Evolutionary conservation across 2,329 filamentous ascomycete genomes (phyloP).

Genomic region (Helminthosporium solani): DNA sequence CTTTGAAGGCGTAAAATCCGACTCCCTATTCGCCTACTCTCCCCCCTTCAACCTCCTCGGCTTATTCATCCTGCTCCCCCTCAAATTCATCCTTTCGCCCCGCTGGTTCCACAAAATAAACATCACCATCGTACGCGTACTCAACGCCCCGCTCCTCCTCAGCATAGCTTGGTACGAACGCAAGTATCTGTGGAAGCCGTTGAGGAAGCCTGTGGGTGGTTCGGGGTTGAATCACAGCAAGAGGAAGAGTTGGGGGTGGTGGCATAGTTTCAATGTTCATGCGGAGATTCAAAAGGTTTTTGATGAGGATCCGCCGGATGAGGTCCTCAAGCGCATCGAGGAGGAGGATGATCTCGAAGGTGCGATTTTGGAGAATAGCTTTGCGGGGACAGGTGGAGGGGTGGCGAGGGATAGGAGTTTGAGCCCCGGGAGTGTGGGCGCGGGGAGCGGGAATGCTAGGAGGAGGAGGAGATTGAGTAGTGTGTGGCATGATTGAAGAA

Average conservation of each 20-base stretch:
- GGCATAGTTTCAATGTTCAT: slow-evolving; percentile 66
- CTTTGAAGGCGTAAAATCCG: slow-evolving; percentile 81
- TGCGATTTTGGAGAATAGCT: slow-evolving; percentile 46
- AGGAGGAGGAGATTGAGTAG: slow-evolving; percentile 39
- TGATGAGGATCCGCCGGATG: slow-evolving; percentile 66
- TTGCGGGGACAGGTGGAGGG: slow-evolving; percentile 18
- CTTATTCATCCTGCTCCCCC: slow-evolving; percentile 69
- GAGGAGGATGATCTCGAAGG: slow-evolving; percentile 52
- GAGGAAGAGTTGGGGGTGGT: slow-evolving; percentile 58
- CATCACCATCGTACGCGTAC: slow-evolving; percentile 69
- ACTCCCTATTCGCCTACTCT: slow-evolving; percentile 79
- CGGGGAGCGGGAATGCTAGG: slow-evolving; percentile 34
- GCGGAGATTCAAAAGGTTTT: slow-evolving; percentile 73
- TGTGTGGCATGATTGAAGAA: slow-evolving; percentile 29
- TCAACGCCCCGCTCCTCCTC: slow-evolving; percentile 75
- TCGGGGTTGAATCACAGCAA: slow-evolving; percentile 33
- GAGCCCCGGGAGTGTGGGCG: slow-evolving; percentile 27
- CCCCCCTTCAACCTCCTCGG: slow-evolving; percentile 83
- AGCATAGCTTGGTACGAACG: slow-evolving; percentile 71
- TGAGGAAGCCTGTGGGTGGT: slow-evolving; percentile 26
- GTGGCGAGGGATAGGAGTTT: slow-evolving; percentile 19
- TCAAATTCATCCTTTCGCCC: slow-evolving; percentile 75
- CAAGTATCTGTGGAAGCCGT: slow-evolving; percentile 63
- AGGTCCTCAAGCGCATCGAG: slow-evolving; percentile 49
- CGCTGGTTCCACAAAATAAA: slow-evolving; percentile 92